phyloP scores from a whole-genome alignment of 2,329 filamentous ascomycete genomes.

The Clathrospora elynae region DNA sequence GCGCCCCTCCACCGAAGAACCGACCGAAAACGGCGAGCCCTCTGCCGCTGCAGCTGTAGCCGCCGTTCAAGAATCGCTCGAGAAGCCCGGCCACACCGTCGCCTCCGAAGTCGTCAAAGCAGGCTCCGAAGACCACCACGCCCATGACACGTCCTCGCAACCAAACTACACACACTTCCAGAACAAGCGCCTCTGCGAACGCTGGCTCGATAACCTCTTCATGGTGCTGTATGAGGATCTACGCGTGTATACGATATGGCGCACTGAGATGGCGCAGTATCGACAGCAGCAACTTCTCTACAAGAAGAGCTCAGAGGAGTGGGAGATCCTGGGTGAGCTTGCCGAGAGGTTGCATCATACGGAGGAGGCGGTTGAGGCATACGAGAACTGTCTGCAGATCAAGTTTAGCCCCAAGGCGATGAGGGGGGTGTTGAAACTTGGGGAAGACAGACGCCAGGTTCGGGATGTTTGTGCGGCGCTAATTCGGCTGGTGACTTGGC shows the following conservation, averaged over 20 bases:
- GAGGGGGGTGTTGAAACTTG: slow-evolving; percentile 78
- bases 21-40: slow-evolving; percentile 39
- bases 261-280: slow-evolving; percentile 96
- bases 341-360: slow-evolving; percentile 91
- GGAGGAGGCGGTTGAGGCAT: slow-evolving; percentile 91
- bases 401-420: slow-evolving; percentile 94
- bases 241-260: slow-evolving; percentile 98
- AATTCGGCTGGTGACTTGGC: slow-evolving; percentile 93
- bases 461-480: slow-evolving; percentile 81
- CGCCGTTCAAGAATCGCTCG: slow-evolving; percentile 57
- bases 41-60: slow-evolving; percentile 33
- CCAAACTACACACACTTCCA: slow-evolving; percentile 87
- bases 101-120: slow-evolving; percentile 77
- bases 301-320: slow-evolving; percentile 95
- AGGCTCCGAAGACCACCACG: slow-evolving; percentile 65
- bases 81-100: slow-evolving; percentile 80
- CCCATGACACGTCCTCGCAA: slow-evolving; percentile 50
- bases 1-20: slow-evolving; percentile 25
- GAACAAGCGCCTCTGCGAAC: slow-evolving; percentile 95
- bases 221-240: slow-evolving; percentile 99
- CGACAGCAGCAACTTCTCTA: slow-evolving; percentile 92
- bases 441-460: slow-evolving; percentile 78
- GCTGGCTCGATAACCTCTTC: slow-evolving; percentile 97
- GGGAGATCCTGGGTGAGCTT: slow-evolving; percentile 94
- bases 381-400: slow-evolving; percentile 81